phyloP scores from a whole-genome alignment of 192 early-diverging fungal species.

The Backusella morwellensis region DNA sequence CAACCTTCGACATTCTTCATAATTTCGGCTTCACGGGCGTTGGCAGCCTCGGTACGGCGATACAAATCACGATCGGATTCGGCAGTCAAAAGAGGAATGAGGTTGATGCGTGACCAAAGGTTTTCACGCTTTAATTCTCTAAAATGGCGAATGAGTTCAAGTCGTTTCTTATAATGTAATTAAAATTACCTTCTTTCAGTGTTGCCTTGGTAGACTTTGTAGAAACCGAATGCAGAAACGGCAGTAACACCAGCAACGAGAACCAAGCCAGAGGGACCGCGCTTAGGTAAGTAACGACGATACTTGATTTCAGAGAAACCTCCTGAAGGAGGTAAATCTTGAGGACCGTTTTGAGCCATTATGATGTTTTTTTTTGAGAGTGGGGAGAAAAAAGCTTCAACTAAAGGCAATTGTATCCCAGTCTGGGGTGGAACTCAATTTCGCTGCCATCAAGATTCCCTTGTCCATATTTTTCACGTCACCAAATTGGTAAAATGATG shows the following conservation, averaged over 20 bases:
- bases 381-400: slow-evolving; percentile 7
- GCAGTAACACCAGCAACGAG: slow-evolving; percentile 73
- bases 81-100: slow-evolving; percentile 88
- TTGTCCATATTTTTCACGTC: slow-evolving; percentile 2
- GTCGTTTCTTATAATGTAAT: background rate
- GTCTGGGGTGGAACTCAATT: slow-evolving; percentile 7
- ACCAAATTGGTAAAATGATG: background rate
- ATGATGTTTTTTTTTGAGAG: slow-evolving; percentile 6
- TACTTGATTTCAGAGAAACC: slow-evolving; percentile 88
- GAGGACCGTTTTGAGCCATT: slow-evolving; percentile 25
- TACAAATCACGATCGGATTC: slow-evolving; percentile 92
- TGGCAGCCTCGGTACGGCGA: slow-evolving; percentile 72
- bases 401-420: background rate
- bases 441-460: slow-evolving; percentile 2
- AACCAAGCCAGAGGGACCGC: slow-evolving; percentile 87
- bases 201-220: slow-evolving; percentile 64
- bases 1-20: slow-evolving; percentile 85
- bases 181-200: slow-evolving; percentile 64
- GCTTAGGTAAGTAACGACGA: slow-evolving; percentile 83
- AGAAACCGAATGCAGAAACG: slow-evolving; percentile 83
- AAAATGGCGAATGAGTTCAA: background rate
- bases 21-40: slow-evolving; percentile 73
- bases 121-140: slow-evolving; percentile 93
- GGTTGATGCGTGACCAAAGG: slow-evolving; percentile 89
- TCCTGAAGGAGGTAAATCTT: slow-evolving; percentile 74